A percentile compares a stretch with the other conserved stretches of the same genome.
Evolutionary conservation across 495 filamentous ascomycete species (phyloP).

Genomic region (Parathielavia appendiculata): DNA sequence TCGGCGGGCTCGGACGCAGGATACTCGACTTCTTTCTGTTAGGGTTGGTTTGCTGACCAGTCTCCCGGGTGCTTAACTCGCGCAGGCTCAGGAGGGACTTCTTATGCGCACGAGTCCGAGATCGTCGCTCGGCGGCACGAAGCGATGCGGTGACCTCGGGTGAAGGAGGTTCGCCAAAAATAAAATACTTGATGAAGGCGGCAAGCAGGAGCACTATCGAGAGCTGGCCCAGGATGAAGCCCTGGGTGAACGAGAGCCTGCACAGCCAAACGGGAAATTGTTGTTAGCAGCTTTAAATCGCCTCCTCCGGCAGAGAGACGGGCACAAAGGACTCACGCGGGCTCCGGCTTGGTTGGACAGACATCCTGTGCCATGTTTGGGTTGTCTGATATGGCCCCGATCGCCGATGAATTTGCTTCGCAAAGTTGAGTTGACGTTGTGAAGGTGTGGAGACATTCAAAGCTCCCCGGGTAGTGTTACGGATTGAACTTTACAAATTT

Average conservation of each 20-base stretch:
- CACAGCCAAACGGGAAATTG: not conserved
- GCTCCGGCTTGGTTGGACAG: slow-evolving; percentile 43
- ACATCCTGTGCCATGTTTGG: slow-evolving; percentile 32
- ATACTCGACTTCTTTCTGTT: slow-evolving; percentile 72
- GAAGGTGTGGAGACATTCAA: not conserved
- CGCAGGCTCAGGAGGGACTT: slow-evolving; percentile 60
- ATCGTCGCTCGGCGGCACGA: slow-evolving; percentile 63
- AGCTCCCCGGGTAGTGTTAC: too few relatives aligned
- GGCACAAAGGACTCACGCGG: slow-evolving; percentile 36
- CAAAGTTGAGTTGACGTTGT: not conserved
- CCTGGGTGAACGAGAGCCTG: slow-evolving; percentile 86
- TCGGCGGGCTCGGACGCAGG: slow-evolving; percentile 57
- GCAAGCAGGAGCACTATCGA: slow-evolving; percentile 85
- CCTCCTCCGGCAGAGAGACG: not conserved
- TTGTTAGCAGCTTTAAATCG: slow-evolving; percentile 10
- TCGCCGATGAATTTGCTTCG: not conserved
- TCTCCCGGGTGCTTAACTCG: slow-evolving; percentile 34
- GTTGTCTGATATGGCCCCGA: not conserved
- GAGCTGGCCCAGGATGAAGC: slow-evolving; percentile 87
- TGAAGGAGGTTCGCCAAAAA: slow-evolving; percentile 89
- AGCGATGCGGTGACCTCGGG: slow-evolving; percentile 65
- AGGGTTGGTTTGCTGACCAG: slow-evolving; percentile 39
- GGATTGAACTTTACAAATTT: too few relatives aligned
- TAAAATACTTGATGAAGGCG: slow-evolving; percentile 99
- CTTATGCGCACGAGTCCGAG: slow-evolving; percentile 58